These are phyloP conservation scores for Fragaria nilgerrensis DNA, from an alignment of 306 rosid genomes.

Conservation along the genomic window DNA sequence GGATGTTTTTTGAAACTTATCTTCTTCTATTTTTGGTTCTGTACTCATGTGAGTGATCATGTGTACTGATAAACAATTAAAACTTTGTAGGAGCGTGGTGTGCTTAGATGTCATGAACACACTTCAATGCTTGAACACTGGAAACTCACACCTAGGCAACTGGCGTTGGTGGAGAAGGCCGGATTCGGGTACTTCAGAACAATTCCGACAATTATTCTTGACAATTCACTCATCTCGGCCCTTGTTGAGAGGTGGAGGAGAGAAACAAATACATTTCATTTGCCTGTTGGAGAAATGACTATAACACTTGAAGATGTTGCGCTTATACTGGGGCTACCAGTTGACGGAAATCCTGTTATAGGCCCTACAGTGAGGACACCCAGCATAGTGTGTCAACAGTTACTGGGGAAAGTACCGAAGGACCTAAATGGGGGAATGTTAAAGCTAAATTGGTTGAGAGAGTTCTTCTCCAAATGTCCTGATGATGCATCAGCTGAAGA, in stretches of 20 bases:
- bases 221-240: constrained; percentile 86
- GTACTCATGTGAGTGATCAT: background rate
- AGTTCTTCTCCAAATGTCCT: constrained; percentile 74
- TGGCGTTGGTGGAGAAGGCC: constrained; percentile 76
- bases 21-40: background rate
- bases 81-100: constrained; percentile 73
- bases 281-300: constrained; percentile 82
- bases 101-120: constrained; percentile 93
- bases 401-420: constrained; percentile 76
- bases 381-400: constrained; percentile 61
- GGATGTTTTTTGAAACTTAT: background rate
- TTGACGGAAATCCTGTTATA: constrained; percentile 82
- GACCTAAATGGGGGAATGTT: constrained; percentile 92
- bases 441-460: constrained; percentile 94
- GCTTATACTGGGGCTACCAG: constrained; percentile 73
- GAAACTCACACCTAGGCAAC: constrained; percentile 74
- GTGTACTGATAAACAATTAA: background rate
- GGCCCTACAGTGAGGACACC: constrained; percentile 65
- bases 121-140: constrained; percentile 91
- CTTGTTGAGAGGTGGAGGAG: constrained; percentile 95
- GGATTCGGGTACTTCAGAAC: constrained; percentile 74
- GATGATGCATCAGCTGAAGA: constrained; percentile 64
- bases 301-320: constrained; percentile 91
- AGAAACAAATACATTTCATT: constrained; percentile 92
- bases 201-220: constrained; percentile 84